Conservation (phyloP, 352 stramenopile species). For the Phytophthora tentaculata region DNA sequence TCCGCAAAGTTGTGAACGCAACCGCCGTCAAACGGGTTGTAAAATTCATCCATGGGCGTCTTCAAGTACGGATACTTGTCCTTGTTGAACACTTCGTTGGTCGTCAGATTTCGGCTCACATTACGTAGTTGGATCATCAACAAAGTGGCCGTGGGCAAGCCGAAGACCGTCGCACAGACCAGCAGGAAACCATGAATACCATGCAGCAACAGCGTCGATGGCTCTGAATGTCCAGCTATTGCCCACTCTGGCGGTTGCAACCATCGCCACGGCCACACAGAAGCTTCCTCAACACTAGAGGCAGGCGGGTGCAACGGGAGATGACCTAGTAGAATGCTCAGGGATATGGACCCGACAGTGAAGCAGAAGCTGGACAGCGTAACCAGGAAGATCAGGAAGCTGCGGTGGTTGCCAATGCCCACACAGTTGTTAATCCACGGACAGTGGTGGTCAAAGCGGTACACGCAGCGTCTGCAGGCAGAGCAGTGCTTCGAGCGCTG, state of each 20-base stretch:
- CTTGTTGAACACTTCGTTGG: conserved; percentile 91
- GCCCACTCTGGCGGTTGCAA: conserved; percentile 39
- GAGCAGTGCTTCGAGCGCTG: conserved; percentile 84
- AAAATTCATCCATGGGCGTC: conserved; percentile 78
- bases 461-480: conserved; percentile 76
- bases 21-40: conserved; percentile 79
- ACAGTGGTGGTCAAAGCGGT: conserved; percentile 88
- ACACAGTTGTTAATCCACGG: conserved; percentile 90
- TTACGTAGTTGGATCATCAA: conserved; percentile 78
- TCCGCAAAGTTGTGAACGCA: conserved; percentile 65
- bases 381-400: conserved; percentile 75
- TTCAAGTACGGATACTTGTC: conserved; percentile 90
- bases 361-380: conserved; percentile 59
- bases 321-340: conserved; percentile 53
- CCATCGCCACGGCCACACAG: conserved; percentile 30
- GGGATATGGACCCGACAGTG: conserved; percentile 49
- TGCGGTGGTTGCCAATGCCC: conserved; percentile 73
- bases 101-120: conserved; percentile 74
- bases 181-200: conserved; percentile 61
- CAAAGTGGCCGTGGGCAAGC: conserved; percentile 66
- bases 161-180: conserved; percentile 68
- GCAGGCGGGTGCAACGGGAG: conserved; percentile 45
- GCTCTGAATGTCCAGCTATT: conserved; percentile 23
- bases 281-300: not conserved
- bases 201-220: conserved; percentile 55